Evolutionary conservation across 2,329 filamentous ascomycete genomes (phyloP), one percentile per base, ranked within the genome.

Genomic region (Botrytis medusae): DNA sequence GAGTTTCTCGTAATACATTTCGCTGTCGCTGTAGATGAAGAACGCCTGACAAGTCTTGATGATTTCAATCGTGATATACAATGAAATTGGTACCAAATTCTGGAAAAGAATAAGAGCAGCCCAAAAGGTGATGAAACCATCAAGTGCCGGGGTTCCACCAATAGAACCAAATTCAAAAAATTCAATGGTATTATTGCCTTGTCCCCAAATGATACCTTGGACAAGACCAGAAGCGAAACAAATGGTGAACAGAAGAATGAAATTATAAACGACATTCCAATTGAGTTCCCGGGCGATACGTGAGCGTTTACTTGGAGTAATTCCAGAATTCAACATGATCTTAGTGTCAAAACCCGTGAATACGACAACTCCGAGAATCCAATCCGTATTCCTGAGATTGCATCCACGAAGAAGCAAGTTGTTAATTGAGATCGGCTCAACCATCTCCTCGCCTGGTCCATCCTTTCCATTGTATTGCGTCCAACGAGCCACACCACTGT

Each of bases 291-390:
- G 92, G 71, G 95, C 93, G 79, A 99, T 95, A 77, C 93, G 91
- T 54, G 96, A 90, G 75, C 95, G 92, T 85, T 99, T 99, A 81
- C 90, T 97, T 20, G 97, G 96, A 1, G 96, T 99, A 75, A 95
- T 92, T 74, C 96, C 96, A 42, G 96, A 93, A 81, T 99, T 99
- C 85, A 98, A 92, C 96, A 99, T 99, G 82, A 98, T 98, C 84
- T 98, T 99, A 48, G 95, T 97, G 82, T 99, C 95, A 80, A 95
- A 91, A 48, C 96, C 96, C 22, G 96, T 98, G 83, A 97, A 99
- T 29, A 97, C 86, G 68, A 98, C 95, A 4, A 99, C 88, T 71
- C 95, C 96, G 9, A 99, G 87, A 71, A 94, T 88, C 96, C 96
- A 99, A 80, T 98, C 95, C 0, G 96, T 99, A 82, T 98, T 99